Conservation (phyloP, 495 filamentous ascomycete genomes). For the Parmelia sp. region DNA sequence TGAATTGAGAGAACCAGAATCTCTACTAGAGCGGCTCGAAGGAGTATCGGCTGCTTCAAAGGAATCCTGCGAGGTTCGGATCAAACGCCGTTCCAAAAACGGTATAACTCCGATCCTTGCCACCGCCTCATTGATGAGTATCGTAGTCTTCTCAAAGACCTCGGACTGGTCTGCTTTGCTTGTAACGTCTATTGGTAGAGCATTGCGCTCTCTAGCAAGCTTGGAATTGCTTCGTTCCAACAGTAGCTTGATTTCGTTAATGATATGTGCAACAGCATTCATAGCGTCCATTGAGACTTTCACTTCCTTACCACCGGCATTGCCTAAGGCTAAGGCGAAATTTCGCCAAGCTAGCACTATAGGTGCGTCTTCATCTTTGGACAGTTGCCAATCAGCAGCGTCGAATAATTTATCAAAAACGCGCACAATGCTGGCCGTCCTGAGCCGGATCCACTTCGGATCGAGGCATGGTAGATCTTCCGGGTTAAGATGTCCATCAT, state of each 20-base stretch:
- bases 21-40: slow-evolving; percentile 35
- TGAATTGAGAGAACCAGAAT: slow-evolving; percentile 18
- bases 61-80: slow-evolving; percentile 37
- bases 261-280: slow-evolving; percentile 64
- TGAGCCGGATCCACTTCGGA: slow-evolving; percentile 79
- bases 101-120: slow-evolving; percentile 60
- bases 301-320: slow-evolving; percentile 81
- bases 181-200: background rate
- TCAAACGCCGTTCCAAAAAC: slow-evolving; percentile 69
- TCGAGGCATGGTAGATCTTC: slow-evolving; percentile 76
- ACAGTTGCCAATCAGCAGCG: slow-evolving; percentile 46
- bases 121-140: slow-evolving; percentile 56
- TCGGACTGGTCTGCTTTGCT: slow-evolving; percentile 10
- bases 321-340: slow-evolving; percentile 61
- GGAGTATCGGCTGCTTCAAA: slow-evolving; percentile 48
- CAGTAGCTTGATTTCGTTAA: slow-evolving; percentile 58
- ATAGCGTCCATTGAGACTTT: slow-evolving; percentile 79
- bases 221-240: slow-evolving; percentile 47
- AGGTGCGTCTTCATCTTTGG: slow-evolving; percentile 36
- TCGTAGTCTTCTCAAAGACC: slow-evolving; percentile 49
- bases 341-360: slow-evolving; percentile 59
- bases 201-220: slow-evolving; percentile 15
- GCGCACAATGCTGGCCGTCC: slow-evolving; percentile 52
- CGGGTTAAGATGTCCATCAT: slow-evolving; percentile 47
- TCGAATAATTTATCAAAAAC: slow-evolving; percentile 47